Evolutionary conservation across 495 filamentous ascomycete species (phyloP).

Genomic region (Copromyces sp.): DNA sequence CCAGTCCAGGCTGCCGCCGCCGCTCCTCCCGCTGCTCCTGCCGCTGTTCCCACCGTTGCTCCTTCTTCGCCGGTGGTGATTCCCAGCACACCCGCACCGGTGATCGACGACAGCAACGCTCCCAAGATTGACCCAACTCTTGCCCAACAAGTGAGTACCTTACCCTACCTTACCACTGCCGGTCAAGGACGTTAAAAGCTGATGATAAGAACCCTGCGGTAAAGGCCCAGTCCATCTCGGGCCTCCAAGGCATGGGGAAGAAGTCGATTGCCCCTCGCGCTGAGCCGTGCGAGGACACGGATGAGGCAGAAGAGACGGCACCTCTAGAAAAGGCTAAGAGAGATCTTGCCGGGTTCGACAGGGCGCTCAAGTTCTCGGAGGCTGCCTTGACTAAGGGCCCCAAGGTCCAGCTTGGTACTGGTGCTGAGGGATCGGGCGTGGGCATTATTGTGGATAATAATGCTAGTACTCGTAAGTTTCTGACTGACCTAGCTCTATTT

Average conservation of each 20-base stretch:
- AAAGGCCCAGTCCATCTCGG: conserved; percentile 29
- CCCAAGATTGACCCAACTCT: conserved; percentile 23
- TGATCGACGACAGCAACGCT: conserved; percentile 6
- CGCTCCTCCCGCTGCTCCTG: conserved; percentile 7
- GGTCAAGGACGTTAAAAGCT: not conserved
- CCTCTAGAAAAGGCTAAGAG: conserved; percentile 18
- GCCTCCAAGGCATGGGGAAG: conserved; percentile 41
- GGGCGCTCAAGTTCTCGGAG: conserved; percentile 36
- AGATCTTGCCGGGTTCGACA: conserved; percentile 38
- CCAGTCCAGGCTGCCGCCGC: conserved; percentile 5
- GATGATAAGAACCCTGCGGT: conserved; percentile 4
- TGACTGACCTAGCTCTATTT: too few relatives aligned
- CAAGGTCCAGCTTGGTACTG: conserved; percentile 36
- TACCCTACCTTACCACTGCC: not conserved
- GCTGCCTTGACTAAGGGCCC: conserved; percentile 37
- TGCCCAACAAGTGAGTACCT: conserved; percentile 23
- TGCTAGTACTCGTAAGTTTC: conserved; percentile 16
- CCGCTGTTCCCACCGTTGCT: not conserved
- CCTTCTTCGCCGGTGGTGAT: conserved; percentile 2
- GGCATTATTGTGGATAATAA: conserved; percentile 39
- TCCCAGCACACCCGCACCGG: conserved; percentile 7
- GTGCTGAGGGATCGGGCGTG: conserved; percentile 36
- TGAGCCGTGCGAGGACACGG: not conserved
- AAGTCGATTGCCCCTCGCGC: conserved; percentile 33
- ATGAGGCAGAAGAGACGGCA: not conserved